A percentile compares a stretch with the other conserved stretches of the same genome.
These are phyloP conservation scores for Mrakia hoshinonis DNA, from an alignment of 768 basidiomycete species.

Conservation along the genomic window DNA sequence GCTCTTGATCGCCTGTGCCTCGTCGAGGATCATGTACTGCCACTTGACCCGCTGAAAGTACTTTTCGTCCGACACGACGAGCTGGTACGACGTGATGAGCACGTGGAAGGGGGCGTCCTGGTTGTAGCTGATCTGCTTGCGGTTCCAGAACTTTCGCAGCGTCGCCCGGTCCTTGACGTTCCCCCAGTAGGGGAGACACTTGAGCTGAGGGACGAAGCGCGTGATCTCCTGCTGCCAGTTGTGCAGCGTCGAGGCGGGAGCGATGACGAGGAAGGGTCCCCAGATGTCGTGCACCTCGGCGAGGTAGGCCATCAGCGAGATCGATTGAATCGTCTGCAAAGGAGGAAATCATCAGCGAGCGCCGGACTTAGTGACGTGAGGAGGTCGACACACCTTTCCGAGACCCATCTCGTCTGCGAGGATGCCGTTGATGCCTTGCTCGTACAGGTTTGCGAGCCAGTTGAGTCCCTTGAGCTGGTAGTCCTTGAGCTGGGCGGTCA, in stretches of 20 bases:
- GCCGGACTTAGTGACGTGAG: conserved; percentile 5
- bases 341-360: not conserved
- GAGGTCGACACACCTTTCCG: conserved; percentile 37
- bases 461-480: conserved; percentile 97
- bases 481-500: conserved; percentile 94
- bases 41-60: conserved; percentile 96
- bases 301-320: conserved; percentile 87
- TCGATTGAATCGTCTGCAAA: conserved; percentile 78
- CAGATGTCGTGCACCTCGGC: conserved; percentile 97
- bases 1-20: conserved; percentile 99
- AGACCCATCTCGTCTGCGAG: conserved; percentile 97
- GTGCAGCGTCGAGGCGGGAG: conserved; percentile 91
- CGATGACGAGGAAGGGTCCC: conserved; percentile 98
- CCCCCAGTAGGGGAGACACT: conserved; percentile 97
- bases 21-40: conserved; percentile 99
- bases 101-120: conserved; percentile 94
- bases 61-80: conserved; percentile 93
- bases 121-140: conserved; percentile 90
- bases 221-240: conserved; percentile 99
- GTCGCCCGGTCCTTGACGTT: conserved; percentile 91
- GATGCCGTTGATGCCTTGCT: conserved; percentile 99
- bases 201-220: conserved; percentile 84
- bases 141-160: conserved; percentile 93
- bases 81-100: conserved; percentile 90
- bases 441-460: conserved; percentile 94